phyloP scores from a whole-genome alignment of 1,139 yeast genomes.

The Zygosaccharomyces pseudobailii region DNA sequence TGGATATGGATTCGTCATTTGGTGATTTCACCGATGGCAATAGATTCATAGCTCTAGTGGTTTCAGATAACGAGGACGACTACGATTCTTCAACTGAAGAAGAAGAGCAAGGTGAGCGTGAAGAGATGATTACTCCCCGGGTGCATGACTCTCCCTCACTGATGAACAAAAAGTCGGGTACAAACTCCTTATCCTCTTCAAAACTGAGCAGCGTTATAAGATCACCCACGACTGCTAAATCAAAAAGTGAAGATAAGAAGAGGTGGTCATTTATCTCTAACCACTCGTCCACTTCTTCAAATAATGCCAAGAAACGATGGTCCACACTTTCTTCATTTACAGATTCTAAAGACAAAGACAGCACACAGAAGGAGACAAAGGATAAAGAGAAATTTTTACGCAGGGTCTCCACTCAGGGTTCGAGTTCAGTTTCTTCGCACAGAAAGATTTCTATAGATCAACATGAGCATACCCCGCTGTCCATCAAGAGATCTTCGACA shows the following conservation, averaged over 20 bases:
- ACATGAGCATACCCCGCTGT: slow-evolving; percentile 12
- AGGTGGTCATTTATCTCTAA: slow-evolving; percentile 32
- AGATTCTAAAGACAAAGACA: slow-evolving; percentile 11
- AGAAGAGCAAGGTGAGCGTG: slow-evolving; percentile 5
- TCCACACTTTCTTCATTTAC: slow-evolving; percentile 27
- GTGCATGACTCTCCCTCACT: background rate
- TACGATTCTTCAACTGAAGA: slow-evolving; percentile 19
- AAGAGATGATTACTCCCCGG: background rate
- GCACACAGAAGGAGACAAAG: slow-evolving; percentile 12
- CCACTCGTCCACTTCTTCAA: slow-evolving; percentile 22
- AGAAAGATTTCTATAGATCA: slow-evolving; percentile 19
- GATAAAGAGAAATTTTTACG: slow-evolving; percentile 13
- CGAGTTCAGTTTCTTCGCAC: slow-evolving; percentile 16
- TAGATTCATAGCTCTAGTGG: slow-evolving; percentile 31
- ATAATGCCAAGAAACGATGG: slow-evolving; percentile 29
- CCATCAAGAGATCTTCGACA: slow-evolving; percentile 30
- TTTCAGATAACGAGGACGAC: slow-evolving; percentile 32
- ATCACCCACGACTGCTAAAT: slow-evolving; percentile 1
- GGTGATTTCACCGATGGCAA: slow-evolving; percentile 23
- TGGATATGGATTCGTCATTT: slow-evolving; percentile 20
- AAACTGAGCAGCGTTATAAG: slow-evolving; percentile 1
- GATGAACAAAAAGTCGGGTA: background rate
- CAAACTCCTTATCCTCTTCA: background rate
- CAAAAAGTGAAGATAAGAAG: slow-evolving; percentile 21
- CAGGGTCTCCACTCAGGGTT: slow-evolving; percentile 17